Base-by-base conservation (phyloP, 345 rosid species). In the Camelina neglecta region DNA sequence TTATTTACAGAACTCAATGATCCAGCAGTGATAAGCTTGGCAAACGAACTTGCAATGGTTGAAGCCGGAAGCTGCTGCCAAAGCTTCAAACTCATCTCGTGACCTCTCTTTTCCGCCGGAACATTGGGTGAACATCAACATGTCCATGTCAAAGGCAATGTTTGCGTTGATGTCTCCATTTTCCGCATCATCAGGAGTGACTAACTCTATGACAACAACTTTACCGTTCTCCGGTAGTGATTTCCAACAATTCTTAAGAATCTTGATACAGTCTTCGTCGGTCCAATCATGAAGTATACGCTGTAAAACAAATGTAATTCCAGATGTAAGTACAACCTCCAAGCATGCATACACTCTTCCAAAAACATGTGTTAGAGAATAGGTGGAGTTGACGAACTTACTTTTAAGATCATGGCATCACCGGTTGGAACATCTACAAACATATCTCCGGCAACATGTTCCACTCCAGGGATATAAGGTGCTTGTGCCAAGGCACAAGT, bases 361-460 rank as follows among this genome's bases (percentile, higher is more conserved):
- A 33, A 4, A 21, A 26, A 45, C 11, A 11, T 36, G 23, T n/a
- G 55, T 57, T 39, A 64, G 0, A 57, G 0, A 69, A 29, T 18
- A 57, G 13, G 49, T 35, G 11, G 13, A 59, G 13, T 38, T 66
- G 1, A 5, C 6, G 1, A 75, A 48, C 41, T 20, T 12, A 93
- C 97, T 89, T 93, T 91, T 83, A 91, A 88, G 88, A 91, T 89
- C 75, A 91, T 87, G 58, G 93, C 92, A 65, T 93, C 97, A 42
- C 84, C 96, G 45, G 76, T 80, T 8, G 97, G 97, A 18, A 88
- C 82, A 50, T 89, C 88, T 0, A 72, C 83, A 54, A 93, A 91
- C 98, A 93, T 93, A 81, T 93, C 96, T 7, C 98, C 97, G 8
- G 90, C 86, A 7, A 91, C 89, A 63, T 89, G 96, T 82, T 93